These are phyloP conservation scores for Casuarina equisetifolia DNA, from an alignment of 306 rosid species.

Conservation along the genomic window DNA sequence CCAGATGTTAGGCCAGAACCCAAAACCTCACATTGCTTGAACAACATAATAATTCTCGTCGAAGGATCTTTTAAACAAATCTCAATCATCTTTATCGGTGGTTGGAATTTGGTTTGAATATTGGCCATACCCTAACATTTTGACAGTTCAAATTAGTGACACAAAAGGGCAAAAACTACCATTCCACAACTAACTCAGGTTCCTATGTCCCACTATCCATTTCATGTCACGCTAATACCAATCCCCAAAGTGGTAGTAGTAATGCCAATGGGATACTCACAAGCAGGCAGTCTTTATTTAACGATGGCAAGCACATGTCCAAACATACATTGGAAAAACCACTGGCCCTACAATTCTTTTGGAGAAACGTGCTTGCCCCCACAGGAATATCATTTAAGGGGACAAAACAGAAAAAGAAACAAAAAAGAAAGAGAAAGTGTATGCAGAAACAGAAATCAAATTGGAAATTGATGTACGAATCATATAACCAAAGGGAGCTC, in stretches of 20 bases:
- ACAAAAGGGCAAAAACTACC: conserved; percentile 27
- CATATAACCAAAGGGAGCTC: conserved; percentile 3
- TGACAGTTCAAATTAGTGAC: conserved; percentile 5
- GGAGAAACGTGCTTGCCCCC: not conserved
- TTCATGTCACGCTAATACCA: conserved; percentile 2
- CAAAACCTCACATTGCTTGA: not conserved
- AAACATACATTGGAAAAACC: not conserved
- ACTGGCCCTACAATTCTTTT: not conserved
- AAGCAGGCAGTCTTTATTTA: conserved; percentile 1
- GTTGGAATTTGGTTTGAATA: conserved; percentile 8
- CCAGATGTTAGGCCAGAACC: conserved; percentile 22
- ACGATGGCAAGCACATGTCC: not conserved
- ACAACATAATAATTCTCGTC: not conserved
- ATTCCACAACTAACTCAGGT: conserved; percentile 38
- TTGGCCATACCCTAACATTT: not conserved
- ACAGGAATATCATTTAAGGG: not conserved
- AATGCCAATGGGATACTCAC: conserved; percentile 8
- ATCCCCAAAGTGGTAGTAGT: conserved; percentile 6
- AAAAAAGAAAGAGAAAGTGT: not conserved
- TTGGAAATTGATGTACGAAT: not conserved
- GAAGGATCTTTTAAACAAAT: conserved; percentile 15
- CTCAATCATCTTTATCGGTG: conserved; percentile 7
- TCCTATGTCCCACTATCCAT: conserved; percentile 17
- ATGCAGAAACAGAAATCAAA: conserved; percentile 5
- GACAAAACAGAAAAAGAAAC: not conserved